Evolutionary conservation across 176 grass and related monocot genomes (phyloP).

Genomic region (Oryza australiensis): DNA sequence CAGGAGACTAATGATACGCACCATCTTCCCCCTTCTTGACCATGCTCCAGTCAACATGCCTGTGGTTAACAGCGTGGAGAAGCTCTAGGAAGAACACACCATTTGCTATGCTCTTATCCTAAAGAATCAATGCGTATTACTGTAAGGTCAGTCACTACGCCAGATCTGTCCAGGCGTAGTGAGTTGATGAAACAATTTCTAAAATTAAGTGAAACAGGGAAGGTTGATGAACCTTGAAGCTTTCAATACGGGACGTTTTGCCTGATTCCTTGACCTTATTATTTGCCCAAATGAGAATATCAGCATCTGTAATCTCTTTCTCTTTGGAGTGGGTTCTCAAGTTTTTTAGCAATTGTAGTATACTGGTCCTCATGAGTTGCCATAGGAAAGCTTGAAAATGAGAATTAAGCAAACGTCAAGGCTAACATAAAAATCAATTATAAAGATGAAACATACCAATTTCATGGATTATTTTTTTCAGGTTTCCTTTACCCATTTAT

Average conservation of each 20-base stretch:
- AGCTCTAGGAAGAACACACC: constrained; percentile 93
- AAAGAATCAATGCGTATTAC: not conserved
- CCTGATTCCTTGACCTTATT: constrained; percentile 88
- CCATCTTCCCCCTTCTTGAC: constrained; percentile 92
- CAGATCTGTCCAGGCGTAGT: too few species aligned
- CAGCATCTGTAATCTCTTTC: constrained; percentile 84
- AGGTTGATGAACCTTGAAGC: constrained; percentile 73
- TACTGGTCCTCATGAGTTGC: constrained; percentile 98
- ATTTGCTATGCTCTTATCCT: constrained; percentile 77
- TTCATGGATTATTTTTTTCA: not conserved
- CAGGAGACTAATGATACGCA: constrained; percentile 18
- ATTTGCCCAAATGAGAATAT: constrained; percentile 93
- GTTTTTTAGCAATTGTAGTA: constrained; percentile 89
- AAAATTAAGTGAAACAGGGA: constrained; percentile 1
- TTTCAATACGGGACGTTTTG: constrained; percentile 79
- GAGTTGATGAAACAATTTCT: not conserved
- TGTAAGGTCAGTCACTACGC: constrained; percentile 3
- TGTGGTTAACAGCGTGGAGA: constrained; percentile 75
- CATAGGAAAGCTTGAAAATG: constrained; percentile 79
- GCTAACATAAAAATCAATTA: not conserved
- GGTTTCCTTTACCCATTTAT: not conserved
- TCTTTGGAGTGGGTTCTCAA: constrained; percentile 89
- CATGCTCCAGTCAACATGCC: constrained; percentile 75
- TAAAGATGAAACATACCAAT: not conserved
- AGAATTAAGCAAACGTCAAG: not conserved